Evolutionary conservation across 139 green algal species (phyloP).

Genomic region (Ettlia oleoabundans): DNA sequence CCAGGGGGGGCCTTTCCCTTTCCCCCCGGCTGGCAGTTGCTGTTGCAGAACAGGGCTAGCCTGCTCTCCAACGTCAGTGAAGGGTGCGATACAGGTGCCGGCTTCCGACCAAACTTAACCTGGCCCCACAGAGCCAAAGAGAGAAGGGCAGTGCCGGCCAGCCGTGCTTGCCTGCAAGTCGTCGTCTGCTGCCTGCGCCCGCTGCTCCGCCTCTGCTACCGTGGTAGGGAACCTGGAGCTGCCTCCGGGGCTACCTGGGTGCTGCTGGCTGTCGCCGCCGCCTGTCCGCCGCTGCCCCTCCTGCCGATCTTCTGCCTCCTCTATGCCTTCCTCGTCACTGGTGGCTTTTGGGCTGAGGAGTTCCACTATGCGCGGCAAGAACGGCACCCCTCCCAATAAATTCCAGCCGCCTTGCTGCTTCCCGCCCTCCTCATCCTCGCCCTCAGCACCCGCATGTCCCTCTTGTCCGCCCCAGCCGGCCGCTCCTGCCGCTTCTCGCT

Average conservation of each 20-base stretch:
- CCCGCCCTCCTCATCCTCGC: background rate
- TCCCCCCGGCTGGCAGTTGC: too few relatives aligned
- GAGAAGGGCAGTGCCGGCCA: too few relatives aligned
- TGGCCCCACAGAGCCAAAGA: too few relatives aligned
- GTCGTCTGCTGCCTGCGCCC: slow-evolving; percentile 1
- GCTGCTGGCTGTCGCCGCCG: background rate
- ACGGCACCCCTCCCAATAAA: slow-evolving; percentile 23
- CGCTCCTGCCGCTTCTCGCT: slow-evolving; percentile 1
- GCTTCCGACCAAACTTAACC: too few relatives aligned
- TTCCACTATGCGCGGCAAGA: slow-evolving; percentile 27
- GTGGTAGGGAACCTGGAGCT: background rate
- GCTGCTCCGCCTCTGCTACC: background rate
- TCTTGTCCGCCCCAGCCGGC: slow-evolving; percentile 6
- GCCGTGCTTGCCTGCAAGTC: slow-evolving; percentile 15
- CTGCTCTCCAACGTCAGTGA: too few relatives aligned
- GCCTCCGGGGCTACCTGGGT: slow-evolving; percentile 6
- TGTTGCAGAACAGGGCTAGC: too few relatives aligned
- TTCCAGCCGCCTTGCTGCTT: background rate
- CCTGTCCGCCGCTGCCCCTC: background rate
- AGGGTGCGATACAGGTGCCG: too few relatives aligned
- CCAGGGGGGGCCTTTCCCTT: too few relatives aligned
- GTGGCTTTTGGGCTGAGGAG: background rate
- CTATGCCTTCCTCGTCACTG: background rate
- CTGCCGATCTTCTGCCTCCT: slow-evolving; percentile 5
- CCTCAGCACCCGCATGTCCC: background rate